These are phyloP conservation scores for Udeniomyces megalosporus DNA, from an alignment of 768 basidiomycete genomes.

Conservation along the genomic window DNA sequence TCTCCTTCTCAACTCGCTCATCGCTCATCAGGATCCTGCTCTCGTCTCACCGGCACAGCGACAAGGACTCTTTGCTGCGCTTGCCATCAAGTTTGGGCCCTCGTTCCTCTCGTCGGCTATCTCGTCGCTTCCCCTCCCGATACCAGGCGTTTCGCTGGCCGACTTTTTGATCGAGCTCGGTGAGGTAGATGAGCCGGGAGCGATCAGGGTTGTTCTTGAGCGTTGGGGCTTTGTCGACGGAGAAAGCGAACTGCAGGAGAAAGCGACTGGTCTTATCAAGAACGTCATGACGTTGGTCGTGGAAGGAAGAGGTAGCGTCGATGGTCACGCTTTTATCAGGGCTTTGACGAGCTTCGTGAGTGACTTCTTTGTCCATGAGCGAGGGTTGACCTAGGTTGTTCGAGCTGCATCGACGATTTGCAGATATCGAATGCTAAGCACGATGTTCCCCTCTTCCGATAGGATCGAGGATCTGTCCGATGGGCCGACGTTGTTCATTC, in stretches of 20 bases:
- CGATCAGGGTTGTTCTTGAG: conserved; percentile 24
- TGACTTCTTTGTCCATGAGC: background rate
- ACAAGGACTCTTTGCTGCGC: conserved; percentile 1
- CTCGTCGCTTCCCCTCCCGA: conserved; percentile 22
- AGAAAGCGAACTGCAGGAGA: conserved; percentile 9
- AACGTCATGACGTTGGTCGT: conserved; percentile 25
- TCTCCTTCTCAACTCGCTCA: conserved; percentile 18
- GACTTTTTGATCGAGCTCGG: conserved; percentile 30
- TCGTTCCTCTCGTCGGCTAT: conserved; percentile 22
- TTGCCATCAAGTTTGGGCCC: conserved; percentile 11
- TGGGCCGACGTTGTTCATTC: conserved; percentile 71
- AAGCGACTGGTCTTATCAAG: conserved; percentile 17
- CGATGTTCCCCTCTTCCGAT: background rate
- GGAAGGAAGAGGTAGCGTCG: conserved; percentile 22
- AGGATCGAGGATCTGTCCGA: conserved; percentile 6
- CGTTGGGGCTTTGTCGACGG: conserved; percentile 24
- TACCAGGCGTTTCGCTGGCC: conserved; percentile 23
- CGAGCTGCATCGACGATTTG: too few species aligned
- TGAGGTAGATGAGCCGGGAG: conserved; percentile 27
- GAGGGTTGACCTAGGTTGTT: background rate
- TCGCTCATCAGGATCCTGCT: conserved; percentile 19
- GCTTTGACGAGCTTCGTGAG: conserved; percentile 25
- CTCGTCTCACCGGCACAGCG: conserved; percentile 7
- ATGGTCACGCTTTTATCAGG: conserved; percentile 26
- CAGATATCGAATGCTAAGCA: background rate